Percentiles rank a stretch among this genome's conserved stretches.
Evolutionary conservation across 2,329 filamentous ascomycete species (phyloP).

Genomic region (Lachnum nothofagi): DNA sequence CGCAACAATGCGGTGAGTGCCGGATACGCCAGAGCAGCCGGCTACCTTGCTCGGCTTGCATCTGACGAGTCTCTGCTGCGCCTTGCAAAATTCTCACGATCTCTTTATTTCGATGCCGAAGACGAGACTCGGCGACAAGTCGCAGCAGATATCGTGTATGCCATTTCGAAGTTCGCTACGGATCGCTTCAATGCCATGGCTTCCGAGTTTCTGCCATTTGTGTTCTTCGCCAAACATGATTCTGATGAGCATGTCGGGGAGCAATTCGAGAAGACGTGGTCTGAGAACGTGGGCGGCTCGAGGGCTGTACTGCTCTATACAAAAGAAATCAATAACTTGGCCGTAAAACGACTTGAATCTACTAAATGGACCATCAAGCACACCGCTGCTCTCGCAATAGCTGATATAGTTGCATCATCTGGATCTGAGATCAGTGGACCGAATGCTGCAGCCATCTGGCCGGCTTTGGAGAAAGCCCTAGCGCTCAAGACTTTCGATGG

Average conservation of each 20-base stretch:
- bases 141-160: conserved; percentile 75
- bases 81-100: conserved; percentile 52
- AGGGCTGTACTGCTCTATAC: conserved; percentile 80
- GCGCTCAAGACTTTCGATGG: conserved; percentile 87
- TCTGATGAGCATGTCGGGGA: conserved; percentile 72
- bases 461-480: conserved; percentile 73
- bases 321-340: conserved; percentile 70
- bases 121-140: conserved; percentile 70
- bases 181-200: conserved; percentile 81
- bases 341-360: conserved; percentile 65
- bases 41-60: conserved; percentile 69
- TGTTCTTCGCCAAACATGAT: conserved; percentile 85
- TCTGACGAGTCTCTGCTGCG: conserved; percentile 45
- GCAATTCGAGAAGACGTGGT: conserved; percentile 81
- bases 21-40: conserved; percentile 79
- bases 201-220: conserved; percentile 71
- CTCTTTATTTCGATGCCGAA: conserved; percentile 76
- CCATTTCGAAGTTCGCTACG: conserved; percentile 78
- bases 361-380: conserved; percentile 89
- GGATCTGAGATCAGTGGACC: conserved; percentile 56
- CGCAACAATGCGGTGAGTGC: conserved; percentile 90
- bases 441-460: conserved; percentile 68
- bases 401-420: conserved; percentile 65
- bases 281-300: conserved; percentile 79
- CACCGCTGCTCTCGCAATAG: conserved; percentile 74